Conservation (phyloP, 2,329 filamentous ascomycete species). For the Aspergillus ochraceus region DNA sequence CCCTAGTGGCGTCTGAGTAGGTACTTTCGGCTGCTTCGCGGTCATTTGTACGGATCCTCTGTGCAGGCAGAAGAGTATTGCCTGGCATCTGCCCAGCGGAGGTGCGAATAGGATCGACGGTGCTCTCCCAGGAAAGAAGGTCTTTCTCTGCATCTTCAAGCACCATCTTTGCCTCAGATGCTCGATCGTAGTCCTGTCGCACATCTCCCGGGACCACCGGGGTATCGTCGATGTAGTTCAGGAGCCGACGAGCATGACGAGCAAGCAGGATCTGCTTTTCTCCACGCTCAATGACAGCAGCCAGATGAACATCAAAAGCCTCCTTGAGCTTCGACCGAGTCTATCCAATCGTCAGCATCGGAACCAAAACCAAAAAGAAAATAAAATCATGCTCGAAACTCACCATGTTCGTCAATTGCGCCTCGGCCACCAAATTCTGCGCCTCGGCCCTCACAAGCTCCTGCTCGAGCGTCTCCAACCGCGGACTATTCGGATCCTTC, state of each 20-base stretch:
- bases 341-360: conserved; percentile 43
- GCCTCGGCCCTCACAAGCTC: conserved; percentile 95
- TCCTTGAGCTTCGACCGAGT: conserved; percentile 96
- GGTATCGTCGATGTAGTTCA: conserved; percentile 84
- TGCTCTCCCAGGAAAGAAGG: conserved; percentile 70
- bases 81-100: conserved; percentile 49
- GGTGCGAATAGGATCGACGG: conserved; percentile 55
- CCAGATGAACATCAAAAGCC: conserved; percentile 84
- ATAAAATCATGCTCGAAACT: conserved; percentile 34
- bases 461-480: conserved; percentile 84
- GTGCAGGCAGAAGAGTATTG: conserved; percentile 37
- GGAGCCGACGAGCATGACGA: conserved; percentile 79
- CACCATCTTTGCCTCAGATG: conserved; percentile 72
- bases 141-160: conserved; percentile 92
- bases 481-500: conserved; percentile 84
- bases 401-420: conserved; percentile 92
- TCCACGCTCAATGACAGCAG: conserved; percentile 88
- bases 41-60: background rate
- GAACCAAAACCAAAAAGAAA: background rate
- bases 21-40: background rate
- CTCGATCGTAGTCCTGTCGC: conserved; percentile 66
- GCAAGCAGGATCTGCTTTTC: conserved; percentile 97
- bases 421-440: conserved; percentile 92
- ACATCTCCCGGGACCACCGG: conserved; percentile 84
- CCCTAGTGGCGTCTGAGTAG: background rate